These are phyloP conservation scores for Rubia yunnanensis DNA, from an alignment of 257 asterid species.

Conservation along the genomic window DNA sequence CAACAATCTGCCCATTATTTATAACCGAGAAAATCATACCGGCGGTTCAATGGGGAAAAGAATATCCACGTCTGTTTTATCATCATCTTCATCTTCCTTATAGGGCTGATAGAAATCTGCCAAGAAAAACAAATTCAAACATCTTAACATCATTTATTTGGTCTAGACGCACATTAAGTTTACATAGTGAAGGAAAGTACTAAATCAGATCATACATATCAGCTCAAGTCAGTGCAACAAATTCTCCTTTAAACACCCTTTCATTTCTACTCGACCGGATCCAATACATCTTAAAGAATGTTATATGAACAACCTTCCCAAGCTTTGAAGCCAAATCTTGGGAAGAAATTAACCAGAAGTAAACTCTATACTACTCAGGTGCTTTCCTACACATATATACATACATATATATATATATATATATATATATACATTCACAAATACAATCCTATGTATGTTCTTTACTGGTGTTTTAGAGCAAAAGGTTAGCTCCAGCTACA, in stretches of 20 bases:
- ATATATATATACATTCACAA: too few relatives aligned
- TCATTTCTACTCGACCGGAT: not conserved
- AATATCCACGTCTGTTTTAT: constrained; percentile 56
- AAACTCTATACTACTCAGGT: too few relatives aligned
- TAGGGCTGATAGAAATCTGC: constrained; percentile 82
- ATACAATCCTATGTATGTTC: not conserved
- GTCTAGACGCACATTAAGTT: not conserved
- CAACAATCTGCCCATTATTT: not conserved
- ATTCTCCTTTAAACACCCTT: not conserved
- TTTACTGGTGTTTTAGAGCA: not conserved
- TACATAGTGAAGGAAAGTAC: not conserved
- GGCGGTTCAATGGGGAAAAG: constrained; percentile 74
- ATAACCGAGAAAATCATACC: constrained; percentile 31
- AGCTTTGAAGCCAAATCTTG: not conserved
- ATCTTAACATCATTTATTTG: not conserved
- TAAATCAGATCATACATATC: not conserved
- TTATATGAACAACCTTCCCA: too few relatives aligned
- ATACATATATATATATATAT: too few relatives aligned
- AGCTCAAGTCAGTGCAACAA: not conserved
- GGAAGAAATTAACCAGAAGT: not conserved
- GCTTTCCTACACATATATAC: too few relatives aligned
- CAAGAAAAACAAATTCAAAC: constrained; percentile 8
- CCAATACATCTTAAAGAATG: not conserved
- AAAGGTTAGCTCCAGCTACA: not conserved
- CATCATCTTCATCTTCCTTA: constrained; percentile 65